phyloP scores from a whole-genome alignment of 2,329 filamentous ascomycete species.

The Xylariaceae sp. region DNA sequence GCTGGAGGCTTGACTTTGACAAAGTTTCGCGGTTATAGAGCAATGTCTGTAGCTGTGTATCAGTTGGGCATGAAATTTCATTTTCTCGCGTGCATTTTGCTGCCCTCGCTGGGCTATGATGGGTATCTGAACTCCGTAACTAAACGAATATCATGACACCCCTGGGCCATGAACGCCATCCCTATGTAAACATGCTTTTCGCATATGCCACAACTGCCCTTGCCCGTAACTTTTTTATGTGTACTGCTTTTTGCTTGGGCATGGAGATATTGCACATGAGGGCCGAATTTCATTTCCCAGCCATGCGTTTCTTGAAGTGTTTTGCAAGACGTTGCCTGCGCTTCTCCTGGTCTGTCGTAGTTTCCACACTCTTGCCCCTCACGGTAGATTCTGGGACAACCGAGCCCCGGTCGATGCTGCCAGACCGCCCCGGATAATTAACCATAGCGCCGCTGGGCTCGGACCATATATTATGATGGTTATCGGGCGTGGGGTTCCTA shows the following conservation, averaged over 20 bases:
- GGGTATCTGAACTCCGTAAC: neutral
- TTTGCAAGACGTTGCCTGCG: constrained; percentile 12
- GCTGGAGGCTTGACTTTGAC: neutral
- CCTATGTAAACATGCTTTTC: neutral
- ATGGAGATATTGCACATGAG: constrained; percentile 20
- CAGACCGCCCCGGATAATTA: constrained; percentile 3
- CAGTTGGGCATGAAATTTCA: neutral
- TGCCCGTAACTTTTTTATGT: constrained; percentile 1
- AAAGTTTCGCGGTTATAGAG: neutral
- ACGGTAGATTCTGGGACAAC: neutral
- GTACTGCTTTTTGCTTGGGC: constrained; percentile 23
- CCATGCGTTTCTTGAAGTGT: constrained; percentile 15
- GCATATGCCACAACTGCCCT: neutral
- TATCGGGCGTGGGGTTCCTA: neutral
- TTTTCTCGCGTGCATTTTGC: neutral
- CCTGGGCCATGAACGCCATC: constrained; percentile 3
- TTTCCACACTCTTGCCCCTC: neutral
- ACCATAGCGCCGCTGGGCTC: constrained; percentile 8
- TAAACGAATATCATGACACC: neutral
- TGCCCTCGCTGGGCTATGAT: neutral
- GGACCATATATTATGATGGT: neutral
- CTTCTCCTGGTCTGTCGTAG: constrained; percentile 8
- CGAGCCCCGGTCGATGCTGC: neutral
- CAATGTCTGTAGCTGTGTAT: neutral
- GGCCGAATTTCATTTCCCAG: constrained; percentile 5